These are phyloP conservation scores for Podospora pseudocomata DNA, from an alignment of 495 filamentous ascomycete species.

Conservation along the genomic window DNA sequence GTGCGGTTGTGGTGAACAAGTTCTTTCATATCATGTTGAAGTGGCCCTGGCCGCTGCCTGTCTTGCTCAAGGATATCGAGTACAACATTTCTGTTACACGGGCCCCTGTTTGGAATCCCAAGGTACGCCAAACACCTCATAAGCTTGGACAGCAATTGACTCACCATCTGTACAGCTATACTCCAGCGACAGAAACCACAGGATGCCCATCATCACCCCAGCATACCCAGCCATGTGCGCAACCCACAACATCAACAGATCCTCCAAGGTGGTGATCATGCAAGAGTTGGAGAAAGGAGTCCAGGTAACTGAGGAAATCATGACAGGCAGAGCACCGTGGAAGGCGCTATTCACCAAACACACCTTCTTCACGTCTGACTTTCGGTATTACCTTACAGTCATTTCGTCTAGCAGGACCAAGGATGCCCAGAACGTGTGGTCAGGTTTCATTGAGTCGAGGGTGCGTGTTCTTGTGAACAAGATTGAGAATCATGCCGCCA, in stretches of 20 bases:
- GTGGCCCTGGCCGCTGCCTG: conserved; percentile 92
- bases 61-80: conserved; percentile 84
- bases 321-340: conserved; percentile 68
- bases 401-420: conserved; percentile 81
- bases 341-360: conserved; percentile 83
- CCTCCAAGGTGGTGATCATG: conserved; percentile 78
- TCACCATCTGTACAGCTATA: conserved; percentile 59
- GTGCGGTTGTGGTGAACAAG: conserved; percentile 78
- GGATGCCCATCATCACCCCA: conserved; percentile 97
- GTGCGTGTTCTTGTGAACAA: conserved; percentile 76
- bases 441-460: conserved; percentile 89
- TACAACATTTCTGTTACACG: conserved; percentile 65
- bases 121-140: conserved; percentile 49
- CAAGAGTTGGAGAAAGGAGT: conserved; percentile 75
- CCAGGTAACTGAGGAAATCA: conserved; percentile 76
- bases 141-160: conserved; percentile 28
- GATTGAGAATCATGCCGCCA: conserved; percentile 68
- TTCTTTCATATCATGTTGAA: conserved; percentile 89
- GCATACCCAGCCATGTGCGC: conserved; percentile 96
- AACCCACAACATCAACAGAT: conserved; percentile 86
- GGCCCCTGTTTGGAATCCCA: conserved; percentile 88
- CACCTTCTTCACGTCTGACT: conserved; percentile 85
- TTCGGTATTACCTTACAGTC: conserved; percentile 91
- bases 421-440: conserved; percentile 82
- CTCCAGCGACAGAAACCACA: conserved; percentile 70